phyloP scores from a whole-genome alignment of 129 eudicot genomes.

The Heracleum sosnowskyi region DNA sequence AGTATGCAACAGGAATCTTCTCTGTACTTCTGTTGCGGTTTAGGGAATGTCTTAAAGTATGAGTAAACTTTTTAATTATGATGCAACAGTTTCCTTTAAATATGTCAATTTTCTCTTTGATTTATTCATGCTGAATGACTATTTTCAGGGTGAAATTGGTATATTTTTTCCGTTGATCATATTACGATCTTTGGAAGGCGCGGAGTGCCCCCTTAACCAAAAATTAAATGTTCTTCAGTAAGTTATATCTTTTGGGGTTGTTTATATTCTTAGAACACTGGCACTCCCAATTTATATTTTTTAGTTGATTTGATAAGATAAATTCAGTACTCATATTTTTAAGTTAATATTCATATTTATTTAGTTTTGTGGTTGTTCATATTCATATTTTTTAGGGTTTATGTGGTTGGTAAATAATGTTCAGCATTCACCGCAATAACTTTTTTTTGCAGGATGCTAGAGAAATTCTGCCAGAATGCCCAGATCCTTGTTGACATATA shows the following conservation, averaged over 20 bases:
- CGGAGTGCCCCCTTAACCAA: slow-evolving; percentile 62
- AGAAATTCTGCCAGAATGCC: slow-evolving; percentile 86
- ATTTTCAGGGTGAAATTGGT: slow-evolving; percentile 85
- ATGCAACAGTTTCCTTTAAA: background rate
- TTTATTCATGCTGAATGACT: slow-evolving; percentile 3
- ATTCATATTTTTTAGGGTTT: background rate
- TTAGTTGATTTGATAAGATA: background rate
- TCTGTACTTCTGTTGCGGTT: slow-evolving; percentile 74
- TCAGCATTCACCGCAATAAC: background rate
- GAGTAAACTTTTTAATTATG: slow-evolving; percentile 3
- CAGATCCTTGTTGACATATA: slow-evolving; percentile 94
- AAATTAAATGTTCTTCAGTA: slow-evolving; percentile 80
- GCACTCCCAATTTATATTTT: background rate
- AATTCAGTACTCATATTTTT: background rate
- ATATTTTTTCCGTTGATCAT: slow-evolving; percentile 87
- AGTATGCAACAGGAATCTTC: slow-evolving; percentile 94
- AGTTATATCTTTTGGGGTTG: slow-evolving; percentile 13
- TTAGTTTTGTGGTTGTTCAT: too few relatives aligned
- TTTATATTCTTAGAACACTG: background rate
- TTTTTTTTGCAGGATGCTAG: slow-evolving; percentile 63
- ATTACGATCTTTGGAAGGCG: slow-evolving; percentile 71
- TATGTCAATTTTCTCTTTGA: background rate
- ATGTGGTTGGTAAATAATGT: background rate
- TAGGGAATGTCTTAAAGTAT: slow-evolving; percentile 87
- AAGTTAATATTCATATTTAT: too few relatives aligned